A percentile compares a stretch with the other conserved stretches of the same genome.
Conservation (phyloP, 2,329 filamentous ascomycete species). For the Neofusicoccum ribis region DNA sequence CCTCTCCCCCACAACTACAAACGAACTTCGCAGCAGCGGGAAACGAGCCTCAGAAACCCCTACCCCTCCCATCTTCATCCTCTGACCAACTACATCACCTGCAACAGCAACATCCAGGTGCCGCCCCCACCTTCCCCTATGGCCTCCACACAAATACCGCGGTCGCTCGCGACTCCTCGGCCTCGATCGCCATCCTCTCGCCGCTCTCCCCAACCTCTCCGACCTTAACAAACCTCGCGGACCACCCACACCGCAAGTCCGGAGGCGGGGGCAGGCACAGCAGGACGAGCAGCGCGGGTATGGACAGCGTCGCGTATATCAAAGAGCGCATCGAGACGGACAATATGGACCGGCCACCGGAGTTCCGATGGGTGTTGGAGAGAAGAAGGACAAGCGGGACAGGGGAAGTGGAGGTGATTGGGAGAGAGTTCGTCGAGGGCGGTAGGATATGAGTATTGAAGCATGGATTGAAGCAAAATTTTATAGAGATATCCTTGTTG, state of each 20-base stretch:
- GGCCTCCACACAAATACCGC: background rate
- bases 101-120: background rate
- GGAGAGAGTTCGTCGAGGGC: constrained; percentile 63
- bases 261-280: constrained; percentile 25
- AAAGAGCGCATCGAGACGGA: constrained; percentile 36
- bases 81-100: background rate
- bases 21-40: background rate
- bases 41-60: background rate
- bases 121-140: background rate
- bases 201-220: background rate
- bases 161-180: background rate
- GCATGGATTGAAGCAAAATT: too few species aligned
- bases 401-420: constrained; percentile 66
- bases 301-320: constrained; percentile 70
- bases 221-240: background rate
- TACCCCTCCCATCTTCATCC: background rate
- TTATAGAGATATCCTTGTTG: too few species aligned
- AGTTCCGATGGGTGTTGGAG: constrained; percentile 64
- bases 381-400: constrained; percentile 64
- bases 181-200: background rate
- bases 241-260: constrained; percentile 4
- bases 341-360: background rate
- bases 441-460: constrained; percentile 39
- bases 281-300: constrained; percentile 50
- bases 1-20: background rate